These are phyloP conservation scores for Botrytis fabae DNA, from an alignment of 2,329 filamentous ascomycete species.

Conservation along the genomic window DNA sequence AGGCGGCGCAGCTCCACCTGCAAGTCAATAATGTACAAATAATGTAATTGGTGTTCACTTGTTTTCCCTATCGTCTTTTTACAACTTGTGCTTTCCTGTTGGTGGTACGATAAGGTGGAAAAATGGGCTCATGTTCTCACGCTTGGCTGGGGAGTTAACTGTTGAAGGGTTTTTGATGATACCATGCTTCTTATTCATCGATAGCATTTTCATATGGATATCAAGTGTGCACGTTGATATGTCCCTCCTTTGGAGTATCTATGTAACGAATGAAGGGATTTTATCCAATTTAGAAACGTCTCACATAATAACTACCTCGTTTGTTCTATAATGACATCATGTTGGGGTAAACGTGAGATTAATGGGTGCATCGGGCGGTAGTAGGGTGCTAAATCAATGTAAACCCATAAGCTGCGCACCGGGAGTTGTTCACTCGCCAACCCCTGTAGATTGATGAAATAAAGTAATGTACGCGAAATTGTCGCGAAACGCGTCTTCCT, in stretches of 20 bases:
- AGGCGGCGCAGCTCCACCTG: conserved; percentile 4
- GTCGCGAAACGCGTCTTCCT: conserved; percentile 22
- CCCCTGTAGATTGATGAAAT: background rate
- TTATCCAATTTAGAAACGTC: background rate
- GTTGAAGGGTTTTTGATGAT: conserved; percentile 18
- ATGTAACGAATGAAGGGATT: conserved; percentile 4
- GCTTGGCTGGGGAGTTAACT: conserved; percentile 14
- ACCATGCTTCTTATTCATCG: conserved; percentile 20
- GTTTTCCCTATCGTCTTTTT: background rate
- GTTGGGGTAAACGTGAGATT: background rate
- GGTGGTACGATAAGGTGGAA: background rate
- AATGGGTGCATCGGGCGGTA: background rate
- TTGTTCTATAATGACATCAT: background rate
- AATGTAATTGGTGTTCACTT: background rate
- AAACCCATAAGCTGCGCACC: background rate
- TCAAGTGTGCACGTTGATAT: conserved; percentile 7
- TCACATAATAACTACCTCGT: background rate
- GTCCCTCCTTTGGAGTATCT: background rate
- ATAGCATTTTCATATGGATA: background rate
- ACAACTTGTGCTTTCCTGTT: background rate
- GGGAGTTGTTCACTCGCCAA: conserved; percentile 13
- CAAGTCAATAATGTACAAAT: conserved; percentile 13
- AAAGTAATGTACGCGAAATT: conserved; percentile 20
- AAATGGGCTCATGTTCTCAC: background rate
- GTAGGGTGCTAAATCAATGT: background rate